Base-by-base conservation (phyloP, 2,329 filamentous ascomycete species). In the Dactylellina parvicollis region DNA sequence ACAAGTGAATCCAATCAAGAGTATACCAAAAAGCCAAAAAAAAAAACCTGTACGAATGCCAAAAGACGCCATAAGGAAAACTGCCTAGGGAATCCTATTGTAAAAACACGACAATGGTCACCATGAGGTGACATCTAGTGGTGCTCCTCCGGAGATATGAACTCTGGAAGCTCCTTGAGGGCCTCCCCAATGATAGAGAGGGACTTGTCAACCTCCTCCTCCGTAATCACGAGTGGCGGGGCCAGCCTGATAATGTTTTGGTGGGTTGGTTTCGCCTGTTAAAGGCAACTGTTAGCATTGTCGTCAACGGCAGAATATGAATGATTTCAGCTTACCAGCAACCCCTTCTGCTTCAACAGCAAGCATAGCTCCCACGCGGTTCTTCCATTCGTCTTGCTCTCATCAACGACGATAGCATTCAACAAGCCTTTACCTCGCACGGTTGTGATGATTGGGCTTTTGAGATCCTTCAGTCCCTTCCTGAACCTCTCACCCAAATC, bases 171-270 rank as follows among this genome's bases (percentile, higher is more conserved):
- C 81, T 97, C 93, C 76, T 86, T 84, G 78, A 97, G 85, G 12
- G 94, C 89, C 79, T 93, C 89, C 75, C 88, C 86, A 79, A 99
- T 96, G 79, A 95, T 94, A 57, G 81, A 81, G 61, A 98, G 81
- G 0, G 94, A 90, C 79, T 88, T 86, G 77, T 88, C 85, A 76
- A 99, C 89, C 82, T 99, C 88, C 72, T 89, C 86, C 79, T 98
- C 92, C 24, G 89, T 92, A 79, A 99, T 98, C 76, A 99, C 92
- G 61, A 99, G 85, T 18, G 95, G 95, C 49, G 95, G 95, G n/a
- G 95, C 95, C 75, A 99, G 90, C 67, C 95, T 91, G 80, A 99
- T 99, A 81, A 99, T 98, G 82, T 98, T 97, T 79, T 96, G 90
- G 82, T 99, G 95, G 4, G 95, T 99, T 28, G 95, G 95, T 86